Evolutionary conservation across 352 stramenopile genomes (phyloP).

Genomic region (Elongisporangium undulatum): DNA sequence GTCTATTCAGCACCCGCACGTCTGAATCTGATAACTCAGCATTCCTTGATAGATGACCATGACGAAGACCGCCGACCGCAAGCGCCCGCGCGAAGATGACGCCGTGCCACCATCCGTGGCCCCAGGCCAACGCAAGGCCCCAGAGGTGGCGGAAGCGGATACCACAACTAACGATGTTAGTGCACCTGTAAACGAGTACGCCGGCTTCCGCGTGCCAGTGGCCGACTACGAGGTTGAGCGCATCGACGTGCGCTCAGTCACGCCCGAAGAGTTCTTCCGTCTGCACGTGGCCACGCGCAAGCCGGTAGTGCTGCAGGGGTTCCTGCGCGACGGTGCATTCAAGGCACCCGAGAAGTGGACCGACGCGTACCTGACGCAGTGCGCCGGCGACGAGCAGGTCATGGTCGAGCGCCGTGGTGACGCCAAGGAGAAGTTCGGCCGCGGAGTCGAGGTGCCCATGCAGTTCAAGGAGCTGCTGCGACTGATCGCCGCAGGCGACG

Average conservation of each 20-base stretch:
- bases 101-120: conserved; percentile 4
- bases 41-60: not conserved
- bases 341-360: conserved; percentile 63
- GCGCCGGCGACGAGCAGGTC: conserved; percentile 58
- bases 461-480: conserved; percentile 70
- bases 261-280: conserved; percentile 71
- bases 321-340: conserved; percentile 54
- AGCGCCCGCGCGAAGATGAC: conserved; percentile 40
- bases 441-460: conserved; percentile 85
- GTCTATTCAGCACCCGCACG: not conserved
- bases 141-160: conserved; percentile 9
- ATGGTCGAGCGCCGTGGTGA: conserved; percentile 76
- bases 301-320: conserved; percentile 72
- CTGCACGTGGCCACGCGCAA: conserved; percentile 73
- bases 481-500: conserved; percentile 60
- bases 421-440: conserved; percentile 74
- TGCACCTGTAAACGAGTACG: conserved; percentile 45
- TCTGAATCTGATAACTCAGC: not conserved
- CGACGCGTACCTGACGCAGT: conserved; percentile 60
- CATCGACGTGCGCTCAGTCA: conserved; percentile 45
- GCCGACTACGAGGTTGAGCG: conserved; percentile 44
- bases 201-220: conserved; percentile 41
- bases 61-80: conserved; percentile 7
- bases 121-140: conserved; percentile 2
- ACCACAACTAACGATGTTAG: not conserved